A percentile compares a stretch with the other conserved stretches of the same genome.
Evolutionary conservation across 768 basidiomycete genomes (phyloP).

Genomic region (Phaeotremella fagi): DNA sequence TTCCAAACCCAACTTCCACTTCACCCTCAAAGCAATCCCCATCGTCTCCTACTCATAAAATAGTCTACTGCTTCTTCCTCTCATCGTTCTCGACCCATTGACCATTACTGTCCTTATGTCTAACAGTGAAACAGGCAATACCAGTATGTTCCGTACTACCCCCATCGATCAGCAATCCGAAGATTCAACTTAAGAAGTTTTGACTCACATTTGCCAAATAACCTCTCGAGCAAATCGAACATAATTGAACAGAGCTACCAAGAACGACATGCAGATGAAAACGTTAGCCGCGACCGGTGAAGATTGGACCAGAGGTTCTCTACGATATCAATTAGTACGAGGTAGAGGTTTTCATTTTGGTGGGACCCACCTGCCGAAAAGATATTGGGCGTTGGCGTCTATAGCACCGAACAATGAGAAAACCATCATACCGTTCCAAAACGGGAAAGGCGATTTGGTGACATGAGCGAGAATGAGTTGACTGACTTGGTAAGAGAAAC

Average conservation of each 20-base stretch:
- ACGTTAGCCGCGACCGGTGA: conserved; percentile 59
- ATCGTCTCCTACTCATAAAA: background rate
- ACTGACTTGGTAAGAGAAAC: conserved; percentile 64
- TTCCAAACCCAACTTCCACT: background rate
- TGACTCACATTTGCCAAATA: conserved; percentile 54
- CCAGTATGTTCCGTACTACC: conserved; percentile 81
- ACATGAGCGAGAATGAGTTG: conserved; percentile 90
- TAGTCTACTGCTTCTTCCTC: conserved; percentile 19
- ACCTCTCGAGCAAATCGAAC: conserved; percentile 75
- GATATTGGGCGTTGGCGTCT: conserved; percentile 71
- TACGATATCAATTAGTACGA: conserved; percentile 28
- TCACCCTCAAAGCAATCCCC: background rate
- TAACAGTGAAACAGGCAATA: conserved; percentile 89
- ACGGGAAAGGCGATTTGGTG: conserved; percentile 74
- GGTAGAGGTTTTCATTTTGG: background rate
- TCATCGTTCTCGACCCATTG: conserved; percentile 46
- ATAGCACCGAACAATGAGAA: conserved; percentile 71
- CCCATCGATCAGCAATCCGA: background rate
- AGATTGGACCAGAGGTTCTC: conserved; percentile 71
- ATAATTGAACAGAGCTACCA: conserved; percentile 65
- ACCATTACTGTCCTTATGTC: conserved; percentile 63
- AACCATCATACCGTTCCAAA: conserved; percentile 81
- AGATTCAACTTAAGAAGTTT: too few relatives aligned
- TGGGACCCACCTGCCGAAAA: conserved; percentile 61
- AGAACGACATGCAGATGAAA: conserved; percentile 68